Conservation (phyloP, 2,329 filamentous ascomycete species). For the Scedosporium minutisporum region DNA sequence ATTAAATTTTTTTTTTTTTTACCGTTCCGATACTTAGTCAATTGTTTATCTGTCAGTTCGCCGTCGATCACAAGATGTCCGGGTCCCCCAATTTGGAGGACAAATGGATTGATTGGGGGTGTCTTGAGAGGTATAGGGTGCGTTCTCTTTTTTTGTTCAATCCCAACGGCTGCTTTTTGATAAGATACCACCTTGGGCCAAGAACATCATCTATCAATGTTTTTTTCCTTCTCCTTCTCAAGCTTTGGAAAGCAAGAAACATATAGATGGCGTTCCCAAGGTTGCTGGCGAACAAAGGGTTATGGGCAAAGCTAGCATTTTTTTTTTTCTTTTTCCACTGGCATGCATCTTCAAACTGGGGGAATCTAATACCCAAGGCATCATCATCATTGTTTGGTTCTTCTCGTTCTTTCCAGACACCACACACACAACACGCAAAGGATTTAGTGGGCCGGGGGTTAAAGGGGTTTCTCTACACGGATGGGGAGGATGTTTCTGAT, state of each 20-base stretch:
- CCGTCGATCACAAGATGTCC: neutral
- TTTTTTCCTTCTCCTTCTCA: neutral
- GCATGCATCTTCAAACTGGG: neutral
- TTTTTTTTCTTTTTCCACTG: neutral
- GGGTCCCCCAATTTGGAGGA: neutral
- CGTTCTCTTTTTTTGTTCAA: neutral
- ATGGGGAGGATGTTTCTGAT: neutral
- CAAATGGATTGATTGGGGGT: neutral
- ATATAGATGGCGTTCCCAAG: neutral
- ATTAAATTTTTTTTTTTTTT: neutral
- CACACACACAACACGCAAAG: neutral
- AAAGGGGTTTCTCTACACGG: neutral
- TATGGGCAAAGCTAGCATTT: neutral
- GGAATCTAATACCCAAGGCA: neutral
- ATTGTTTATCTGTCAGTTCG: neutral
- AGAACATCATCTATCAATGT: neutral
- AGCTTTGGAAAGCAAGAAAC: neutral
- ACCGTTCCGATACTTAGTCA: neutral
- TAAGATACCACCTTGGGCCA: neutral
- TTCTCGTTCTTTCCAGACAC: neutral
- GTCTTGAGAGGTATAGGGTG: neutral
- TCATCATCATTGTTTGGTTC: neutral
- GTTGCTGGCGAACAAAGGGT: neutral
- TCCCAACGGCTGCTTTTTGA: neutral
- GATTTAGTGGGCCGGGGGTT: neutral